Percentiles rank a stretch among this genome's conserved stretches.
Evolutionary conservation across 1,139 yeast genomes (phyloP).

Genomic region (Pneumocystis jirovecii): DNA sequence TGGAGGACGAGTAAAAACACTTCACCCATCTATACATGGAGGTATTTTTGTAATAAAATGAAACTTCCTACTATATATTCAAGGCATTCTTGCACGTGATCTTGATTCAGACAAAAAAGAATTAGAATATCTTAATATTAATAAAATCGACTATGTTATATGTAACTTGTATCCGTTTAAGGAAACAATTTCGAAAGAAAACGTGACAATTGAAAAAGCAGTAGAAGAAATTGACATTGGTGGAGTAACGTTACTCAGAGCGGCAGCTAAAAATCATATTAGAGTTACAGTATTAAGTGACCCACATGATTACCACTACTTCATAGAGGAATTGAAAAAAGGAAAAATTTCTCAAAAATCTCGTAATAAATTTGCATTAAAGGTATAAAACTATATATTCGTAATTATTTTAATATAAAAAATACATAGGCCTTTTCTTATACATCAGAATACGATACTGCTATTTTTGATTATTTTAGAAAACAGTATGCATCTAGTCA

Average conservation of each 20-base stretch:
- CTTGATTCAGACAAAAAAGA: constrained; percentile 81
- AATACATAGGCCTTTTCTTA: constrained; percentile 64
- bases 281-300: constrained; percentile 91
- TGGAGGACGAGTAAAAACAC: constrained; percentile 94
- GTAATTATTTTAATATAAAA: not conserved
- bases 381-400: constrained; percentile 20
- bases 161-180: constrained; percentile 97
- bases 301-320: constrained; percentile 79
- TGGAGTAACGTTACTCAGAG: constrained; percentile 91
- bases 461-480: constrained; percentile 93
- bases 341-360: constrained; percentile 63
- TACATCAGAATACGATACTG: constrained; percentile 92
- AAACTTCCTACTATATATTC: not conserved
- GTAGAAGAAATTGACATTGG: constrained; percentile 98
- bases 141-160: constrained; percentile 88
- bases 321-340: constrained; percentile 54
- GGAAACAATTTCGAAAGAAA: constrained; percentile 88
- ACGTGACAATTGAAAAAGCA: constrained; percentile 92
- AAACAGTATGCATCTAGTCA: constrained; percentile 69
- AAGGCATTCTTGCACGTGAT: constrained; percentile 67
- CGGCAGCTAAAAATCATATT: constrained; percentile 96
- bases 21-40: constrained; percentile 94
- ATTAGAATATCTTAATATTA: constrained; percentile 72
- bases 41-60: constrained; percentile 15
- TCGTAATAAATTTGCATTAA: constrained; percentile 74